phyloP scores from a whole-genome alignment of 2,329 filamentous ascomycete species.

The Aureobasidium vineae region DNA sequence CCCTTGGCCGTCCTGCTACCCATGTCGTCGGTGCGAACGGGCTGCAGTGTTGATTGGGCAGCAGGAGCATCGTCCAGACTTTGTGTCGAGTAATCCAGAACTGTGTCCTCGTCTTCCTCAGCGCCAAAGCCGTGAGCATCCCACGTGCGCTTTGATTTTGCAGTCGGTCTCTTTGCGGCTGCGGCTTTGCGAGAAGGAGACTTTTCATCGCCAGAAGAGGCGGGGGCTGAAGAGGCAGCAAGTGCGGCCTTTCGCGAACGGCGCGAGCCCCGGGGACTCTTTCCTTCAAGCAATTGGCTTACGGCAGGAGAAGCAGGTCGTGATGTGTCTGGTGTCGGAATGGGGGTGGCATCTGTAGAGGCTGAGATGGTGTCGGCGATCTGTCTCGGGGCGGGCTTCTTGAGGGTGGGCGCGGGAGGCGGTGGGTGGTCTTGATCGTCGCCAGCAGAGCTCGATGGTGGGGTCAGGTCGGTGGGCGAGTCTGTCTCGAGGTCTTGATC shows the following conservation, averaged over 20 bases:
- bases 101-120: conserved; percentile 72
- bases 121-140: conserved; percentile 83
- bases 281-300: conserved; percentile 68
- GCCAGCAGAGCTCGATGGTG: conserved; percentile 51
- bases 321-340: conserved; percentile 70
- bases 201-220: conserved; percentile 82
- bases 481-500: conserved; percentile 33
- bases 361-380: conserved; percentile 34
- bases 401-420: conserved; percentile 55
- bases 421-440: conserved; percentile 50
- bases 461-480: conserved; percentile 48
- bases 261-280: conserved; percentile 74
- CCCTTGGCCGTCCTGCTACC: conserved; percentile 81
- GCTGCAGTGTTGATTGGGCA: conserved; percentile 61
- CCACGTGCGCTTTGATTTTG: conserved; percentile 90
- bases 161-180: conserved; percentile 51
- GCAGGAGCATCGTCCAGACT: conserved; percentile 56
- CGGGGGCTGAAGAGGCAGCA: conserved; percentile 55
- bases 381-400: conserved; percentile 44
- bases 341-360: conserved; percentile 68
- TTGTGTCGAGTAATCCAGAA: conserved; percentile 83
- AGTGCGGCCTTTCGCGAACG: conserved; percentile 70
- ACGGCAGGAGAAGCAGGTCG: conserved; percentile 72
- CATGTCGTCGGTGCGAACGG: conserved; percentile 76
- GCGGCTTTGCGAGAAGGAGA: conserved; percentile 8